A percentile compares a stretch with the other conserved stretches of the same genome.
Conservation (phyloP, 345 rosid species). For the Ceriops tagal region DNA sequence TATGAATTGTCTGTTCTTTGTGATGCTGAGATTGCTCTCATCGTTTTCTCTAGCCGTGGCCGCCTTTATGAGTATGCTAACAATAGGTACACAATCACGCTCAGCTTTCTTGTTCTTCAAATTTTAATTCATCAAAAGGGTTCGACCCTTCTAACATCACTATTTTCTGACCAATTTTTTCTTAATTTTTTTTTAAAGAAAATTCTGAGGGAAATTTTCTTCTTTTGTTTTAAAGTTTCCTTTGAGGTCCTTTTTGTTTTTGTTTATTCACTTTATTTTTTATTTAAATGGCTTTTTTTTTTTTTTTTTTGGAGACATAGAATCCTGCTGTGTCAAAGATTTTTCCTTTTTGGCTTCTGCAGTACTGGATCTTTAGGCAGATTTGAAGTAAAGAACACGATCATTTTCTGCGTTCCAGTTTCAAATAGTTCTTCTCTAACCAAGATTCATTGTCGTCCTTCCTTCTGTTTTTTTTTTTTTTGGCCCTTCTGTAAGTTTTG, state of each 20-base stretch:
- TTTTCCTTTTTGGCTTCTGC: too few relatives aligned
- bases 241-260: too few relatives aligned
- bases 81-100: conserved; percentile 52
- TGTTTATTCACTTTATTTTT: too few relatives aligned
- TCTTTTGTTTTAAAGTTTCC: too few relatives aligned
- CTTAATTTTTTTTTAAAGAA: too few relatives aligned
- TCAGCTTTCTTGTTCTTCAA: neutral
- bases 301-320: too few relatives aligned
- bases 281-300: too few relatives aligned
- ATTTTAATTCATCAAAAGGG: neutral
- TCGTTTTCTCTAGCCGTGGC: conserved; percentile 98
- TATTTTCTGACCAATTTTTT: too few relatives aligned
- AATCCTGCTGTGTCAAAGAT: too few relatives aligned
- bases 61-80: conserved; percentile 98
- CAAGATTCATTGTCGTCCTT: conserved; percentile 28
- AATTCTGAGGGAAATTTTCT: too few relatives aligned
- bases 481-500: conserved; percentile 28
- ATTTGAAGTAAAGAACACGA: conserved; percentile 29
- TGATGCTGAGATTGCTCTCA: conserved; percentile 79
- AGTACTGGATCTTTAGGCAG: neutral
- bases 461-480: conserved; percentile 32
- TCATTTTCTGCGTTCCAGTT: conserved; percentile 18
- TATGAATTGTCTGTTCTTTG: conserved; percentile 92
- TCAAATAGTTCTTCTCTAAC: conserved; percentile 38
- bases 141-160: too few relatives aligned